A percentile compares a stretch with the other conserved stretches of the same genome.
Conservation (phyloP, 495 filamentous ascomycete species). For the Durotheca rogersii region DNA sequence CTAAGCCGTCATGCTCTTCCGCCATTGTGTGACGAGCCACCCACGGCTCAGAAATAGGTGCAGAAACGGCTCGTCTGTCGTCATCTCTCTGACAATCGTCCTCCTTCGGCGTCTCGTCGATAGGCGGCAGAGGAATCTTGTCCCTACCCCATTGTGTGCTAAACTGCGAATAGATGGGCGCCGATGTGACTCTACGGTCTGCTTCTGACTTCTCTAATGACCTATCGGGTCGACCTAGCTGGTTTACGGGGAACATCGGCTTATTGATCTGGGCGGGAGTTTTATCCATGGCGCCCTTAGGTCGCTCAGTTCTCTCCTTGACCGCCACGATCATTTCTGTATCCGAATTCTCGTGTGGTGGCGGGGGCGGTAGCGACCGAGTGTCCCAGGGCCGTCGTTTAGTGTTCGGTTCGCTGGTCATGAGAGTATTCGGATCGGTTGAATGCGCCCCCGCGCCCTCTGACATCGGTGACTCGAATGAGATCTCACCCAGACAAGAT, state of each 20-base stretch:
- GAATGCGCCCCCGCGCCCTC: background rate
- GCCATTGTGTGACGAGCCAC: constrained; percentile 12
- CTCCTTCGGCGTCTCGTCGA: constrained; percentile 49
- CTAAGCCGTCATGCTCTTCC: constrained; percentile 37
- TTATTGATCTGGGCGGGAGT: background rate
- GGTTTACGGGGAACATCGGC: constrained; percentile 6
- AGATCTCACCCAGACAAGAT: constrained; percentile 18
- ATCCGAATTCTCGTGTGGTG: constrained; percentile 53
- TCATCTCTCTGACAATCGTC: constrained; percentile 22
- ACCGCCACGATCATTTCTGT: constrained; percentile 27
- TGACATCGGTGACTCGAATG: constrained; percentile 3
- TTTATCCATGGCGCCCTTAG: background rate
- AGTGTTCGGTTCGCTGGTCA: constrained; percentile 5
- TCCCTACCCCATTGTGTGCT: constrained; percentile 39
- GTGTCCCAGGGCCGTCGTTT: constrained; percentile 33
- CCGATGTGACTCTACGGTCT: constrained; percentile 53
- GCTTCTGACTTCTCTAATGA: constrained; percentile 19
- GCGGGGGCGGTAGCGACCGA: constrained; percentile 54
- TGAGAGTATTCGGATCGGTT: constrained; percentile 1
- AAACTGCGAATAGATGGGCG: constrained; percentile 50
- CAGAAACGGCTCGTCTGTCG: constrained; percentile 37
- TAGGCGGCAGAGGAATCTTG: constrained; percentile 50
- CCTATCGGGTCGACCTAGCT: background rate
- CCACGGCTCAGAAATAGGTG: constrained; percentile 29
- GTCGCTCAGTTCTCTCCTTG: constrained; percentile 14